Base-by-base conservation (phyloP, 73 alveolate genomes). In the Paramecium biaurelia region DNA sequence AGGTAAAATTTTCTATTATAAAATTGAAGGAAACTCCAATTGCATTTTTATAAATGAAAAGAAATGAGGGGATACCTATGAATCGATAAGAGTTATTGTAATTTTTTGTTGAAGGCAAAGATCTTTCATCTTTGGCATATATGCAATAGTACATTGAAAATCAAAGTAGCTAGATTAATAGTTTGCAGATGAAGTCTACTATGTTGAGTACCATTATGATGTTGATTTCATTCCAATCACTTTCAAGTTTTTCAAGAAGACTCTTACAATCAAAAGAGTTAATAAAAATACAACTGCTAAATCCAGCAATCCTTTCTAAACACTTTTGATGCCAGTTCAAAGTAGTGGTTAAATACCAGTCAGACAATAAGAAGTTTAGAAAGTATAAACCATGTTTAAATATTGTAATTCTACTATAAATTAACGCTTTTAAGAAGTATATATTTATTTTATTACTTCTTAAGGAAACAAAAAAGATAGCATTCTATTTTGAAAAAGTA, bases 81-180 rank as follows among this genome's bases (percentile, higher is more conserved):
- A 79, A 45, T 34, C 7, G 90, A 79, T 23, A 30, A 20, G 90
- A 79, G 45, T 21, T 79, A 18, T 34, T 79, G 23, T 35, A 38
- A 42, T 79, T 43, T 28, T 45, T 79, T 23, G 42, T 79, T 23
- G 90, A 79, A 43, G 90, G 90, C 45, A 79, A 79, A 79, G 90
- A 79, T 37, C 45, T 79, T 4, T 43, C 70, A 2, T 79, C 90
- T 26, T 23, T 79, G 70, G 70, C 90, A 38, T 79, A 79, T 35
- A 41, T 79, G 42, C 74, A 79, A 23, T 14, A 79, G 56, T 79
- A 79, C 43, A 79, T 79, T 45, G 42, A 79, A 38, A 42, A 41
- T 24, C 34, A 41, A 43, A 43, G 76, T 43, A 79, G 56, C 56
- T 12, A 18, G 34, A 38, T 79, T 41, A 38, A 24, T 20, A 24